These are phyloP conservation scores for Elsinoe ampelina DNA, from an alignment of 2,329 filamentous ascomycete species.

Conservation along the genomic window DNA sequence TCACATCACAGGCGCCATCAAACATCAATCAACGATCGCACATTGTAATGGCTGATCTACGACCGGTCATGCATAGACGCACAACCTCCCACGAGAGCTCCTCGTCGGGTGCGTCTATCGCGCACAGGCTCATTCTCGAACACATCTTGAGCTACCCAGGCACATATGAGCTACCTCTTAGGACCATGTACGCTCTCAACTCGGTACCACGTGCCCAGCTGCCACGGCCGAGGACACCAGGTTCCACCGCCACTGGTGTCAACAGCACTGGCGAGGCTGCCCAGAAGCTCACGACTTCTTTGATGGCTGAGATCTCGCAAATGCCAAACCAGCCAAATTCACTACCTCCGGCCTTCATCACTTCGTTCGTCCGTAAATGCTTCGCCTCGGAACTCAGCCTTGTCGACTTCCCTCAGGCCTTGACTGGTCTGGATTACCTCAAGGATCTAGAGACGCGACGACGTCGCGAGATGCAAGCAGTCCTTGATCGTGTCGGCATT, in stretches of 20 bases:
- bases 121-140: constrained; percentile 42
- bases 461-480: constrained; percentile 47
- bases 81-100: constrained; percentile 22
- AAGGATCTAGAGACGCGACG: constrained; percentile 53
- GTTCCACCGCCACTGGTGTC: constrained; percentile 27
- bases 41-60: background rate
- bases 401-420: constrained; percentile 56
- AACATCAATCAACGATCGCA: background rate
- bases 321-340: constrained; percentile 52
- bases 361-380: constrained; percentile 50
- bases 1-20: background rate
- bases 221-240: constrained; percentile 19
- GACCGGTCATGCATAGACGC: constrained; percentile 4
- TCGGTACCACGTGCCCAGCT: constrained; percentile 42
- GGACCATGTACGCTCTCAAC: constrained; percentile 60
- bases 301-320: constrained; percentile 49
- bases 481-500: constrained; percentile 46
- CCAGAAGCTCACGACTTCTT: constrained; percentile 40
- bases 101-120: constrained; percentile 34
- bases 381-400: constrained; percentile 47
- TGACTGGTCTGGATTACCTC: constrained; percentile 58
- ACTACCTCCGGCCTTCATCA: constrained; percentile 54
- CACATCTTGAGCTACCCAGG: constrained; percentile 52
- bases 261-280: constrained; percentile 23
- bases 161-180: constrained; percentile 56